A percentile compares a stretch with the other conserved stretches of the same genome.
phyloP scores from a whole-genome alignment of 1,139 yeast genomes.

The Candida tetrigidarum region DNA sequence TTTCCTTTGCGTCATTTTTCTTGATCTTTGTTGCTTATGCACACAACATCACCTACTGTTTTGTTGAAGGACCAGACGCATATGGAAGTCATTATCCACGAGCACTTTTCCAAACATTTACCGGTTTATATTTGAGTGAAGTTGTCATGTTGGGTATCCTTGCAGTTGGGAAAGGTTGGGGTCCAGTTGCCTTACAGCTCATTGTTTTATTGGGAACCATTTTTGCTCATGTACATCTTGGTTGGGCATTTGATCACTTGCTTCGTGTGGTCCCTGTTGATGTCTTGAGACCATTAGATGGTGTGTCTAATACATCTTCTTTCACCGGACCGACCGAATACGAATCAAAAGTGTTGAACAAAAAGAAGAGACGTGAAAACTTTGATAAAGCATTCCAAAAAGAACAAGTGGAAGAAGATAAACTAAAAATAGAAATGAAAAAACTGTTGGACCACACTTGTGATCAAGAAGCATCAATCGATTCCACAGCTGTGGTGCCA shows the following conservation, averaged over 20 bases:
- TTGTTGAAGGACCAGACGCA: conserved; percentile 62
- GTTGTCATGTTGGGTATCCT: conserved; percentile 84
- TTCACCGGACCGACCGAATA: conserved; percentile 43
- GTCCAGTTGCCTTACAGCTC: conserved; percentile 80
- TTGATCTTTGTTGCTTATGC: conserved; percentile 78
- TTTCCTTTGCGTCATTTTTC: conserved; percentile 69
- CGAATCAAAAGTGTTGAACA: conserved; percentile 34
- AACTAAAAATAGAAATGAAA: conserved; percentile 20
- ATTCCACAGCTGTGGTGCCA: conserved; percentile 31
- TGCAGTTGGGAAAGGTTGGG: conserved; percentile 94
- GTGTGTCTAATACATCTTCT: conserved; percentile 66
- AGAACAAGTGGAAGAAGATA: conserved; percentile 23
- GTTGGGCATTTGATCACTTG: conserved; percentile 66
- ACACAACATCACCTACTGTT: conserved; percentile 79
- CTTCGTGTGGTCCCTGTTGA: conserved; percentile 63
- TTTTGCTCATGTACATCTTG: conserved; percentile 64
- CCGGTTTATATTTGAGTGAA: conserved; percentile 88
- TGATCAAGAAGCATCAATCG: conserved; percentile 12
- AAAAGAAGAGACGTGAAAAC: conserved; percentile 17
- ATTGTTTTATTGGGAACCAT: conserved; percentile 66
- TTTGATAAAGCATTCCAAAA: conserved; percentile 18
- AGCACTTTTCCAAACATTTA: conserved; percentile 85
- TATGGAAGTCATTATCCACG: conserved; percentile 88
- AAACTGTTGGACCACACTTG: conserved; percentile 27
- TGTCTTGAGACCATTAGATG: conserved; percentile 72